A percentile compares a stretch with the other conserved stretches of the same genome.
phyloP scores from a whole-genome alignment of 2,329 filamentous ascomycete genomes.

The Penicillium sp. region DNA sequence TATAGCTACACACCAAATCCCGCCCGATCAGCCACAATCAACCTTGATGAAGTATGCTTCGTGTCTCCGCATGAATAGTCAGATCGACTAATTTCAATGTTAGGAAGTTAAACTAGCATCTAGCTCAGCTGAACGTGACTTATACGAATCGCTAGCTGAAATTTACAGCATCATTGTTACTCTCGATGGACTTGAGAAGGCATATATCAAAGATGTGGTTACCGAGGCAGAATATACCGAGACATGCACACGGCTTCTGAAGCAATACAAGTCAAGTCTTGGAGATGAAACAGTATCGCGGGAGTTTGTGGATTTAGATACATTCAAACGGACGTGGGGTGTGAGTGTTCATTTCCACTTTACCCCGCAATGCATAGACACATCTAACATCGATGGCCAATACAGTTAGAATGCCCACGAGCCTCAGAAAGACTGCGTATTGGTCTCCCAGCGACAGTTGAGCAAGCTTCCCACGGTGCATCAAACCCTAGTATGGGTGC shows the following conservation, averaged over 20 bases:
- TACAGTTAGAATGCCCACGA: constrained; percentile 85
- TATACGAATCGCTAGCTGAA: constrained; percentile 94
- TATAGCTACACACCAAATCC: constrained; percentile 89
- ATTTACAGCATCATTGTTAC: constrained; percentile 98
- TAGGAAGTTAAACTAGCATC: constrained; percentile 92
- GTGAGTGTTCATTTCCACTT: constrained; percentile 53
- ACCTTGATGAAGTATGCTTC: constrained; percentile 74
- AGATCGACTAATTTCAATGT: constrained; percentile 21
- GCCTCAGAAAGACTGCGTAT: constrained; percentile 90
- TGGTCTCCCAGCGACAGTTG: constrained; percentile 82
- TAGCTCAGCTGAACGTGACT: constrained; percentile 81
- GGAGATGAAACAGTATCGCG: constrained; percentile 86
- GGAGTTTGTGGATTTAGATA: constrained; percentile 83
- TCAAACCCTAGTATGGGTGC: constrained; percentile 40
- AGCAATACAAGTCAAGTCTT: constrained; percentile 94
- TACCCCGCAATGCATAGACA: background rate
- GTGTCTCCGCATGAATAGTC: constrained; percentile 4
- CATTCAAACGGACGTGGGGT: constrained; percentile 89
- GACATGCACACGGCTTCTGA: constrained; percentile 87
- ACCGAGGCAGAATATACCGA: constrained; percentile 91
- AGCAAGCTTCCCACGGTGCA: constrained; percentile 56
- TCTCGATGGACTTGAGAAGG: constrained; percentile 91
- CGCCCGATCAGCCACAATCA: constrained; percentile 81
- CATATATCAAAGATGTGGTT: constrained; percentile 93
- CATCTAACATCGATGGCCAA: constrained; percentile 4